Percentiles rank a stretch among this genome's conserved stretches.
These are phyloP conservation scores for Heliamphora pulchella DNA, from an alignment of 179 eudicot genomes.

Conservation along the genomic window DNA sequence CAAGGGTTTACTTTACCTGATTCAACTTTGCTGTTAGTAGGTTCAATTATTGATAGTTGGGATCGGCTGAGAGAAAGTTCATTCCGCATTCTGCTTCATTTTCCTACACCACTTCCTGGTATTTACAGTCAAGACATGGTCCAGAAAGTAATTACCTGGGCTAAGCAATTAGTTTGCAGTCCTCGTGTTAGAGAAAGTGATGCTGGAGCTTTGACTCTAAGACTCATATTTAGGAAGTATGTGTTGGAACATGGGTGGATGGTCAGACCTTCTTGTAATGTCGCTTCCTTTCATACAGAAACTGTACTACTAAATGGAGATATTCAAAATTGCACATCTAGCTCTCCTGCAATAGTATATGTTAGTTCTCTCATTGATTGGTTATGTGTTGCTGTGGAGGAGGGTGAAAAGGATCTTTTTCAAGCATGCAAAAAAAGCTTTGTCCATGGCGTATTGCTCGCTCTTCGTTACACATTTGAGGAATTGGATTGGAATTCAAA, in stretches of 20 bases:
- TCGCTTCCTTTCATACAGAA: slow-evolving; percentile 31
- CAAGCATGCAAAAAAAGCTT: slow-evolving; percentile 89
- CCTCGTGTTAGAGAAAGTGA: slow-evolving; percentile 99
- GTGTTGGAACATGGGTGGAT: slow-evolving; percentile 78
- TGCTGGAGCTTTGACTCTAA: slow-evolving; percentile 87
- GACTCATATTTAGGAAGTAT: slow-evolving; percentile 82
- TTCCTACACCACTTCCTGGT: slow-evolving; percentile 92
- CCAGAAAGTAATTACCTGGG: slow-evolving; percentile 62
- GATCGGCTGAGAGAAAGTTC: slow-evolving; percentile 87
- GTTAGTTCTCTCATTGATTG: slow-evolving; percentile 75
- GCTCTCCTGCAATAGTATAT: slow-evolving; percentile 49
- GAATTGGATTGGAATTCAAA: slow-evolving; percentile 83
- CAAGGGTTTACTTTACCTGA: slow-evolving; percentile 68
- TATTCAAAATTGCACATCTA: slow-evolving; percentile 21
- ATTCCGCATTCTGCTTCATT: slow-evolving; percentile 64
- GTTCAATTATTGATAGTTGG: slow-evolving; percentile 97
- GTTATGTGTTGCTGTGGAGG: slow-evolving; percentile 60
- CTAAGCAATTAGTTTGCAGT: slow-evolving; percentile 78
- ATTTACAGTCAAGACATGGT: slow-evolving; percentile 48
- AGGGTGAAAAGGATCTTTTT: slow-evolving; percentile 78
- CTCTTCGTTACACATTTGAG: slow-evolving; percentile 91
- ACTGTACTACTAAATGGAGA: slow-evolving; percentile 31
- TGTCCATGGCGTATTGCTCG: slow-evolving; percentile 88
- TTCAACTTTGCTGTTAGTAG: slow-evolving; percentile 75
- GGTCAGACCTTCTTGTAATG: slow-evolving; percentile 44